A percentile compares a stretch with the other conserved stretches of the same genome.
Conservation (phyloP, 148 eudicot genomes). For the Vaccinium darrowii region DNA sequence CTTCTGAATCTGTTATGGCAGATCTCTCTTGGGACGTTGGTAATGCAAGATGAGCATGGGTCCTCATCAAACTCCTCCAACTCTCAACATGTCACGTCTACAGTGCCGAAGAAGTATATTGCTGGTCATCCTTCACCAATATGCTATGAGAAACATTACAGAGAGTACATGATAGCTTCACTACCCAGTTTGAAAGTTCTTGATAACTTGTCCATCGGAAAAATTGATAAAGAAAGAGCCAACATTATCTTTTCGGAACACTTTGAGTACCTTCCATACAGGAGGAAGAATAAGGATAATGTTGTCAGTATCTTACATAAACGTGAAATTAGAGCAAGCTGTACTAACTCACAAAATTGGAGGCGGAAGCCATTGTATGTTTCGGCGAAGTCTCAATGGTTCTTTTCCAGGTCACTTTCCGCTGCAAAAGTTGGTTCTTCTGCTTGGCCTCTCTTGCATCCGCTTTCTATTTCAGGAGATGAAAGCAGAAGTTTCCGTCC, state of each 20-base stretch:
- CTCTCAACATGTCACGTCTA: conserved; percentile 15
- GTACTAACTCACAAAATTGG: conserved; percentile 16
- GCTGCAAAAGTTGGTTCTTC: conserved; percentile 85
- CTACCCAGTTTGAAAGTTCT: conserved; percentile 58
- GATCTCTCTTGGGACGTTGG: conserved; percentile 29
- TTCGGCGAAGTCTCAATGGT: conserved; percentile 42
- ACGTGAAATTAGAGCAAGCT: conserved; percentile 57
- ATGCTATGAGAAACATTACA: conserved; percentile 78
- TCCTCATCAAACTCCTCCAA: conserved; percentile 22
- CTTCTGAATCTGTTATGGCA: conserved; percentile 18
- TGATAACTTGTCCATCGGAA: conserved; percentile 63
- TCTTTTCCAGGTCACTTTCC: conserved; percentile 66
- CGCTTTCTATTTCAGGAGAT: conserved; percentile 54
- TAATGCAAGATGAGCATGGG: conserved; percentile 29
- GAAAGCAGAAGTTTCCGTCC: conserved; percentile 69
- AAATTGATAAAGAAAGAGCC: conserved; percentile 54
- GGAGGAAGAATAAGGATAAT: conserved; percentile 47
- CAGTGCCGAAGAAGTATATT: conserved; percentile 36
- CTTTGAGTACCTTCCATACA: conserved; percentile 83
- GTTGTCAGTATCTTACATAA: conserved; percentile 53
- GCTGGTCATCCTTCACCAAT: conserved; percentile 80
- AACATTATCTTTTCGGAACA: conserved; percentile 40
- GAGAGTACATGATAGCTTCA: conserved; percentile 78
- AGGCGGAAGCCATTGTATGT: conserved; percentile 25
- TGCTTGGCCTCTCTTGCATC: conserved; percentile 63